Evolutionary conservation across 805 yeast genomes (phyloP).

Genomic region (Candida multigemmis): DNA sequence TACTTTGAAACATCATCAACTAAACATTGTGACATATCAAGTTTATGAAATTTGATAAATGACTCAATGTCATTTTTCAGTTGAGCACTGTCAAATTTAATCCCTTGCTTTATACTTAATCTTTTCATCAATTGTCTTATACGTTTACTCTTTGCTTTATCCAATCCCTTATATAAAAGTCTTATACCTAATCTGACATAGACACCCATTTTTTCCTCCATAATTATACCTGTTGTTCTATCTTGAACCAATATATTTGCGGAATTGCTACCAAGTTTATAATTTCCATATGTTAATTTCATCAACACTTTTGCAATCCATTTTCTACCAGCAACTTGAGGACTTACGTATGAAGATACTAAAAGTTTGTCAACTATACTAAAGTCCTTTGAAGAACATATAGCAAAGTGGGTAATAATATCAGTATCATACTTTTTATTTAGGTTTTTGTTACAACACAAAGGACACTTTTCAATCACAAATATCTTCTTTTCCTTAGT

Average conservation of each 20-base stretch:
- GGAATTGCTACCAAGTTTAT: conserved; percentile 65
- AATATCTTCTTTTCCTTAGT: conserved; percentile 34
- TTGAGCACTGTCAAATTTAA: conserved; percentile 63
- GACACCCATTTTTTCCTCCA: conserved; percentile 88
- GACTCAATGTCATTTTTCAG: conserved; percentile 64
- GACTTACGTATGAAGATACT: conserved; percentile 64
- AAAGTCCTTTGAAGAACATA: conserved; percentile 77
- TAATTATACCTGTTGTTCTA: conserved; percentile 75
- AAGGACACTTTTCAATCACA: conserved; percentile 67
- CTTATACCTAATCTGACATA: conserved; percentile 85
- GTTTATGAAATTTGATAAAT: conserved; percentile 74
- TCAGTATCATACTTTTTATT: conserved; percentile 50
- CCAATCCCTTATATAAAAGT: conserved; percentile 68
- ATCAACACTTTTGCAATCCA: conserved; percentile 84
- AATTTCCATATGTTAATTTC: conserved; percentile 81
- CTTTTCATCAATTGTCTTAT: conserved; percentile 53
- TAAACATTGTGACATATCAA: conserved; percentile 65
- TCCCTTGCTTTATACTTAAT: conserved; percentile 74
- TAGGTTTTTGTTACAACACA: conserved; percentile 58
- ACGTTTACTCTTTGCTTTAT: conserved; percentile 48
- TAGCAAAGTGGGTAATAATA: conserved; percentile 77
- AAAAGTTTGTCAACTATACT: conserved; percentile 55
- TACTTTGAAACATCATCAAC: conserved; percentile 39
- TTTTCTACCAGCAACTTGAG: conserved; percentile 73
- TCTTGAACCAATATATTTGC: conserved; percentile 95